These are phyloP conservation scores for Starmerella stigmatis DNA, from an alignment of 805 yeast species.

Conservation along the genomic window DNA sequence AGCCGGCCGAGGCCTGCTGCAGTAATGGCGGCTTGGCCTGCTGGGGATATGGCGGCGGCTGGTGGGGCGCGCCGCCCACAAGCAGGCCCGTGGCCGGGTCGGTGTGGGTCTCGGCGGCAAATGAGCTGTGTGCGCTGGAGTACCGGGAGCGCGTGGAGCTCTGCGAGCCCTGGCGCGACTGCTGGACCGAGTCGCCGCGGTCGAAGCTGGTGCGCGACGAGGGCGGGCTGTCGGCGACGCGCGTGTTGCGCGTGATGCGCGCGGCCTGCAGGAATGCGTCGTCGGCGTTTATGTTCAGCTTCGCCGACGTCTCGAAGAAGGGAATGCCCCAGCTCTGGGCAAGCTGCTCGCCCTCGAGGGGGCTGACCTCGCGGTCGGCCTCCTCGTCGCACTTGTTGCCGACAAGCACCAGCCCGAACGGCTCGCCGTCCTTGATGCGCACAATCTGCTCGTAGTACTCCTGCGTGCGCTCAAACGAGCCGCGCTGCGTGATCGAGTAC, in stretches of 20 bases:
- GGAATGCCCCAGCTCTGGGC: conserved; percentile 52
- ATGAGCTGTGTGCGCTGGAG: background rate
- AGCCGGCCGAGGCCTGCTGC: background rate
- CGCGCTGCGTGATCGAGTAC: conserved; percentile 74
- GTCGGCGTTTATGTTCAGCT: conserved; percentile 81
- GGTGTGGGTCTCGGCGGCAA: background rate
- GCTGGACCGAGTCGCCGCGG: background rate
- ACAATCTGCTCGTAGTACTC: conserved; percentile 70
- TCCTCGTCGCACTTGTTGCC: conserved; percentile 81
- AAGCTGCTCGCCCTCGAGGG: conserved; percentile 74
- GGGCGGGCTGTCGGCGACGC: conserved; percentile 5
- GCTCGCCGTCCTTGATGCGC: conserved; percentile 49
- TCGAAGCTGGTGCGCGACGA: conserved; percentile 6
- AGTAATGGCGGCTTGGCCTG: conserved; percentile 1
- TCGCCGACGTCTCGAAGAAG: conserved; percentile 89
- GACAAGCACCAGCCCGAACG: conserved; percentile 73
- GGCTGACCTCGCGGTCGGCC: conserved; percentile 65
- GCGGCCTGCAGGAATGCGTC: conserved; percentile 56
- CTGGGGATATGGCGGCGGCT: background rate
- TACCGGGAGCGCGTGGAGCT: background rate
- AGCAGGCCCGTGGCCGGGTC: background rate
- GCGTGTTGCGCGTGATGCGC: conserved; percentile 71
- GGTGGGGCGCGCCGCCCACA: background rate
- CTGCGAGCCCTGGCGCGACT: conserved; percentile 3
- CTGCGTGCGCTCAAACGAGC: conserved; percentile 74